A percentile compares a stretch with the other conserved stretches of the same genome.
These are phyloP conservation scores for Glarea lozoyensis DNA, from an alignment of 495 filamentous ascomycete genomes.

Conservation along the genomic window DNA sequence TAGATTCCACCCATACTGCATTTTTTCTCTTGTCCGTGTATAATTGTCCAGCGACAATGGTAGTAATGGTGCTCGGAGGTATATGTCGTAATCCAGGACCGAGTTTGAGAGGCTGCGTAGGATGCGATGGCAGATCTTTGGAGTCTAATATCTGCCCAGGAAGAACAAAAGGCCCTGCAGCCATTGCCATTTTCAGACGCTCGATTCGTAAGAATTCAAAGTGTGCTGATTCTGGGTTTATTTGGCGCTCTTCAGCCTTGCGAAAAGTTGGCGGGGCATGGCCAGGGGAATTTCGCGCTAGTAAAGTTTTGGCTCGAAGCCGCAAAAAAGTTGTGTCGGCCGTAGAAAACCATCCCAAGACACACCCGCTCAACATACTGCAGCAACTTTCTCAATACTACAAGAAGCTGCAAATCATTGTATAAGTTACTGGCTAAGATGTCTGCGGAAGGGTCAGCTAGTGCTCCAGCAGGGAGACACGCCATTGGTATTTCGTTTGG, in stretches of 20 bases:
- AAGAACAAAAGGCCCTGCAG: conserved; percentile 51
- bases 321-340: conserved; percentile 20
- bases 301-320: conserved; percentile 15
- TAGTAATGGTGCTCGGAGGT: conserved; percentile 58
- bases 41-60: conserved; percentile 73
- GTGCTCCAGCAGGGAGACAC: conserved; percentile 49
- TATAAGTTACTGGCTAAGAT: conserved; percentile 7
- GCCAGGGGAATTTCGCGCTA: conserved; percentile 13
- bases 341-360: conserved; percentile 6
- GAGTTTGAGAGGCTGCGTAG: conserved; percentile 62
- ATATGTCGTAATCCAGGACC: conserved; percentile 77
- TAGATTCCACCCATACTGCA: conserved; percentile 67
- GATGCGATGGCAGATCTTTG: conserved; percentile 52
- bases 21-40: conserved; percentile 69
- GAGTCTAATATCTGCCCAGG: conserved; percentile 71
- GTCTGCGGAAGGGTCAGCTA: conserved; percentile 14
- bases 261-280: too few relatives aligned
- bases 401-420: background rate
- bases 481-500: conserved; percentile 97
- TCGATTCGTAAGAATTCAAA: background rate
- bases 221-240: background rate
- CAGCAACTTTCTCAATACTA: background rate
- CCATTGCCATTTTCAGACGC: conserved; percentile 25
- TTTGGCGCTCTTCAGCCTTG: conserved; percentile 16
- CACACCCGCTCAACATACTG: background rate